Evolutionary conservation across 106 monocot genomes (phyloP), one percentile per base, ranked within the genome.

Genomic region (Allium sativum): DNA sequence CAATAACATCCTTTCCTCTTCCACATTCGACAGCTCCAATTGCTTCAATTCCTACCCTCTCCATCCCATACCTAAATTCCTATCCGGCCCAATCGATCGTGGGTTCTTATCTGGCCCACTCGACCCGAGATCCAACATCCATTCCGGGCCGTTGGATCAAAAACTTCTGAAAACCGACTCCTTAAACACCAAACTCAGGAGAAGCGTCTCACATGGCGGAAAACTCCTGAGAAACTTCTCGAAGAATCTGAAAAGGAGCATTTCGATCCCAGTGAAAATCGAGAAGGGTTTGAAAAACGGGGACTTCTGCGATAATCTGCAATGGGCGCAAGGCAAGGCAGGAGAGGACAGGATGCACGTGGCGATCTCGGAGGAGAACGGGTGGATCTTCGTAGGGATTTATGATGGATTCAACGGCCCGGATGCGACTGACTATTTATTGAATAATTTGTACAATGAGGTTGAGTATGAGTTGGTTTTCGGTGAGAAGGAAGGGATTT

Each of bases 11-110:
- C 68, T 67, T 12, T 45, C 80, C 21, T 71, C 74, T 2, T 71
- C 86, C 53, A 76, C 81, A 19, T 84, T 93, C 65, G 87, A 93
- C 67, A 84, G 84, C 73, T 82, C 85, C 73, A 68, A 69, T 51
- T 82, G 81, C 65, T 93, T 88, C 93, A 57, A 79, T 22, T 76
- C 88, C 60, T 64, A 68, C 58, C 76, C 84, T 3, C 88, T 88
- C 65, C 75, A 74, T 18, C 75, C 78, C 55, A 46, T 74, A 61
- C 80, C 76, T 15, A 59, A 70, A 10, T 79, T 83, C 67, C 58
- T 76, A 42, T 84, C 79, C 48, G 84, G 79, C 18, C 84, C 84
- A 15, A 15, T 74, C 65, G 85, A 85, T 53, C 65, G 79, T 22
- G 77, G 70, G 12, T 80, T 72, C 71, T 64, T 81, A 3, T 81